A percentile compares a stretch with the other conserved stretches of the same genome.
phyloP scores from a whole-genome alignment of 2,329 filamentous ascomycete species.

The Sclerotinia trifoliorum region DNA sequence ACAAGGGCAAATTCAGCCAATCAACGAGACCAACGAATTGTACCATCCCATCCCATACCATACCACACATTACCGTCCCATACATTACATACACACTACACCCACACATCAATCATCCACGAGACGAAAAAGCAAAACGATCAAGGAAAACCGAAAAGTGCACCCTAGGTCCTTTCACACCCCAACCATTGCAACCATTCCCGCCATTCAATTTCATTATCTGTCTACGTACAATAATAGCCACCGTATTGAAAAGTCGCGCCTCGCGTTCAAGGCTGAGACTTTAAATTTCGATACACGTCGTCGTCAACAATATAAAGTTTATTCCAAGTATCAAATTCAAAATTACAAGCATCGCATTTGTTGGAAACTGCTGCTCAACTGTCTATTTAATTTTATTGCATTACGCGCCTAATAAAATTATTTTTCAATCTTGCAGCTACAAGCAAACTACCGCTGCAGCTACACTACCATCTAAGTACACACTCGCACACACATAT shows the following conservation, averaged over 20 bases:
- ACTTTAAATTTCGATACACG: not conserved
- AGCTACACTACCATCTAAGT: not conserved
- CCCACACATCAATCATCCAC: not conserved
- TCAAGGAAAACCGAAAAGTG: not conserved
- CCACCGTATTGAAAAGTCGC: not conserved
- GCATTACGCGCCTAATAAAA: not conserved
- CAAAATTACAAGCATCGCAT: not conserved
- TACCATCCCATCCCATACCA: not conserved
- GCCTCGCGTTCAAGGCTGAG: constrained; percentile 17
- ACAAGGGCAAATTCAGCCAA: constrained; percentile 3
- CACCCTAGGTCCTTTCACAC: not conserved
- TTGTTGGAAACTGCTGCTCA: not conserved
- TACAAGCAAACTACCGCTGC: not conserved
- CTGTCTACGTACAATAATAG: not conserved
- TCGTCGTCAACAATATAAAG: not conserved
- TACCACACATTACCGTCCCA: too few relatives aligned
- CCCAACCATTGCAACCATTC: not conserved
- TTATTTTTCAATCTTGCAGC: not conserved
- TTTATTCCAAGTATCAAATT: not conserved
- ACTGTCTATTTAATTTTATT: not conserved
- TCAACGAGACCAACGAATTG: constrained; percentile 14
- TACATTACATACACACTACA: not conserved
- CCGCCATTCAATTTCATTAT: not conserved
- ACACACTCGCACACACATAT: not conserved
- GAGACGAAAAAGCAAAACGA: not conserved